These are phyloP conservation scores for Bifiguratus adelaidae DNA, from an alignment of 192 early-diverging fungal genomes.

Conservation along the genomic window DNA sequence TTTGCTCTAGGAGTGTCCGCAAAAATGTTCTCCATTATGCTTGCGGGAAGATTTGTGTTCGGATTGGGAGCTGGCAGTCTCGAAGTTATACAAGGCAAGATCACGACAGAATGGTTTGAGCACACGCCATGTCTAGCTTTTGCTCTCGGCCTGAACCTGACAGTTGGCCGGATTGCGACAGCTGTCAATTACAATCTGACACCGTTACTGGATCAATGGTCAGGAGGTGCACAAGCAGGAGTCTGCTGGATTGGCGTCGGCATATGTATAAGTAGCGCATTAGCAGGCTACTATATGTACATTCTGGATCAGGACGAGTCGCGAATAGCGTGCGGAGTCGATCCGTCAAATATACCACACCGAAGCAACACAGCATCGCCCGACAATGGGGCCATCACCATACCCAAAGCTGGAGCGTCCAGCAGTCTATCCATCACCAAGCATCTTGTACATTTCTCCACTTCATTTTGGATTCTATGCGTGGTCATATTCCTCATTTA, in stretches of 20 bases:
- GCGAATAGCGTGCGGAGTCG: constrained; percentile 26
- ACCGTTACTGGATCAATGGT: constrained; percentile 28
- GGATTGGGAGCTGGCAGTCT: constrained; percentile 54
- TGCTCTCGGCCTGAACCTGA: constrained; percentile 42
- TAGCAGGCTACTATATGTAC: constrained; percentile 18
- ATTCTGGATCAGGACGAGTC: constrained; percentile 34
- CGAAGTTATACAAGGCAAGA: constrained; percentile 46
- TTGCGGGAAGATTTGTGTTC: constrained; percentile 47
- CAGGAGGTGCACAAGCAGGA: constrained; percentile 14
- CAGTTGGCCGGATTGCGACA: constrained; percentile 37
- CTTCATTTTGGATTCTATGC: constrained; percentile 2
- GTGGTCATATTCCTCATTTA: not conserved
- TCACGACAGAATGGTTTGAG: constrained; percentile 49
- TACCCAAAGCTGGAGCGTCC: constrained; percentile 6
- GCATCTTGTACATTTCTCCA: not conserved
- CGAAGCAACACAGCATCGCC: constrained; percentile 4
- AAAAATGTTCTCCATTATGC: constrained; percentile 30
- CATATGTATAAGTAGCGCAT: constrained; percentile 27
- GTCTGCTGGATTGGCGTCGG: constrained; percentile 43
- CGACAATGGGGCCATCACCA: constrained; percentile 1
- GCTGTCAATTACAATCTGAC: constrained; percentile 48
- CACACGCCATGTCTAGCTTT: constrained; percentile 47
- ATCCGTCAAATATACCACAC: no score
- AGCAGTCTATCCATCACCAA: no score
- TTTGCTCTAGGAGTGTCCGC: constrained; percentile 48